A percentile compares a stretch with the other conserved stretches of the same genome.
These are phyloP conservation scores for Rhizophora apiculata DNA, from an alignment of 345 rosid genomes.

Conservation along the genomic window DNA sequence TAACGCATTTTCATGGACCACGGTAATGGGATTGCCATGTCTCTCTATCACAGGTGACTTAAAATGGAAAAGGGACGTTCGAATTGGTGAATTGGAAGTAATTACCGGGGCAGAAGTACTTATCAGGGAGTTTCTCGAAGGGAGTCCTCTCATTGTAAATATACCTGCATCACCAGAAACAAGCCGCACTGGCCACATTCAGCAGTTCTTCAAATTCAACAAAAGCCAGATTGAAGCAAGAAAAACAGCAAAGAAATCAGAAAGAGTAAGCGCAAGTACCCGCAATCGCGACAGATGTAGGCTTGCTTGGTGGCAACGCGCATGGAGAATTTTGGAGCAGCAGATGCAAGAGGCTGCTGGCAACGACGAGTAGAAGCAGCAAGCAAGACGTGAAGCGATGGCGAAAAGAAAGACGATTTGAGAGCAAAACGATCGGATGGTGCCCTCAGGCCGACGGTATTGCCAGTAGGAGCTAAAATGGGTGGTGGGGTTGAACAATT, in stretches of 20 bases:
- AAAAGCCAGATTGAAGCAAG: neutral
- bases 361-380: slow-evolving; percentile 18
- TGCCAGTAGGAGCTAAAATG: slow-evolving; percentile 36
- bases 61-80: neutral
- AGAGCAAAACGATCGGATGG: slow-evolving; percentile 39
- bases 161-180: slow-evolving; percentile 45
- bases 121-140: slow-evolving; percentile 73
- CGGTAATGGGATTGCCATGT: too few relatives aligned
- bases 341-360: slow-evolving; percentile 23
- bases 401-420: slow-evolving; percentile 56
- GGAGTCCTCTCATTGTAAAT: slow-evolving; percentile 89
- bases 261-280: slow-evolving; percentile 32
- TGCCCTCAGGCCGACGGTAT: slow-evolving; percentile 31
- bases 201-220: neutral
- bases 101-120: slow-evolving; percentile 79
- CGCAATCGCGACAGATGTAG: slow-evolving; percentile 94
- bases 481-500: slow-evolving; percentile 21
- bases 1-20: too few relatives aligned
- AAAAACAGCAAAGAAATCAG: neutral
- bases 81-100: neutral
- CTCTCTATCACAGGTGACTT: too few relatives aligned
- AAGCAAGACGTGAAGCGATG: slow-evolving; percentile 44
- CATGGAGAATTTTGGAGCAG: slow-evolving; percentile 62
- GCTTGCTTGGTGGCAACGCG: slow-evolving; percentile 82
- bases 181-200: neutral